phyloP scores from a whole-genome alignment of 1,139 yeast genomes.

The Scheffersomyces cryptocercus region DNA sequence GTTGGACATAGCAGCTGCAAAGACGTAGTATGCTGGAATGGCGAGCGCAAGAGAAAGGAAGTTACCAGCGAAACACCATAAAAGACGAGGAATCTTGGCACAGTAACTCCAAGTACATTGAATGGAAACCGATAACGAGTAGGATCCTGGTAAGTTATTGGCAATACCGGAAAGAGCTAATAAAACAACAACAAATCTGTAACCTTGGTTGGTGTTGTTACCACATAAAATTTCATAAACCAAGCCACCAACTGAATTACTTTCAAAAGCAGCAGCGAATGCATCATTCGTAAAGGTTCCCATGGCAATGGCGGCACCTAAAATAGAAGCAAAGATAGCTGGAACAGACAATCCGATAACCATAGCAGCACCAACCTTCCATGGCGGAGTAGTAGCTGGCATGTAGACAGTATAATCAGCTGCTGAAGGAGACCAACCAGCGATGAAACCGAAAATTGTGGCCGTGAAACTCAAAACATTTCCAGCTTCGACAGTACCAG shows the following conservation, averaged over 20 bases:
- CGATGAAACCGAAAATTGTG: conserved; percentile 29
- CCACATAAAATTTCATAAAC: conserved; percentile 29
- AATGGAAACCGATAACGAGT: conserved; percentile 27
- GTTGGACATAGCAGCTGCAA: conserved; percentile 28
- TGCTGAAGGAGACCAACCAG: conserved; percentile 34
- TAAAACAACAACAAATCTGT: conserved; percentile 30
- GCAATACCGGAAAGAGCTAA: conserved; percentile 30
- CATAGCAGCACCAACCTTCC: conserved; percentile 28
- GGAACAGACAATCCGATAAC: conserved; percentile 30
- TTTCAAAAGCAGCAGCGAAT: conserved; percentile 19
- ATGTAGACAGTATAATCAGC: conserved; percentile 34
- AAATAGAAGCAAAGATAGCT: conserved; percentile 23
- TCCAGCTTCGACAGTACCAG: conserved; percentile 42
- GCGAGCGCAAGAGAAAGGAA: conserved; percentile 28
- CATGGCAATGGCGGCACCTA: conserved; percentile 34
- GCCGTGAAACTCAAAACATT: conserved; percentile 27
- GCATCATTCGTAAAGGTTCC: conserved; percentile 19
- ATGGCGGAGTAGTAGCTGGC: conserved; percentile 23
- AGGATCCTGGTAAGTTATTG: conserved; percentile 32
- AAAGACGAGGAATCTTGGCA: conserved; percentile 29
- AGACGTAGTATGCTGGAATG: conserved; percentile 34
- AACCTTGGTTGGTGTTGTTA: conserved; percentile 30
- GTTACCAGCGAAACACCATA: conserved; percentile 33
- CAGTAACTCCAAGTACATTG: conserved; percentile 32
- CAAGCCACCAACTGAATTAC: conserved; percentile 30